phyloP scores from a whole-genome alignment of 805 yeast genomes.

The Hanseniaspora lindneri region DNA sequence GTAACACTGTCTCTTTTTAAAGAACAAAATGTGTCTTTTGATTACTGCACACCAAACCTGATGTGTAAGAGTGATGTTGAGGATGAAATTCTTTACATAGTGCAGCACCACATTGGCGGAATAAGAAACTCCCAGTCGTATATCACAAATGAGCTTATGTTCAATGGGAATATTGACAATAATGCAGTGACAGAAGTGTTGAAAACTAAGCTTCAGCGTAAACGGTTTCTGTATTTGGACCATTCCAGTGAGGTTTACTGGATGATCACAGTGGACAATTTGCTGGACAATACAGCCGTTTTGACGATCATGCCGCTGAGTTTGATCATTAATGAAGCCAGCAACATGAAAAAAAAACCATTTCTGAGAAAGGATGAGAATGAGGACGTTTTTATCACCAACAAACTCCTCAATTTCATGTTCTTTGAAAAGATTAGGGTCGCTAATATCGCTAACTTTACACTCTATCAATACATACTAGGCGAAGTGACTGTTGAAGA shows the following conservation, averaged over 20 bases:
- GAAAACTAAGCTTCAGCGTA: neutral
- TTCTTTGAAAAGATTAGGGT: slow-evolving; percentile 5
- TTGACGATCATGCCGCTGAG: slow-evolving; percentile 9
- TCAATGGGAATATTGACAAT: neutral
- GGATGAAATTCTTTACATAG: neutral
- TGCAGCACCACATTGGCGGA: slow-evolving; percentile 15
- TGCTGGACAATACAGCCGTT: slow-evolving; percentile 3
- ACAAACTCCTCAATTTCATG: slow-evolving; percentile 11
- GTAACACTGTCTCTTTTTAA: neutral
- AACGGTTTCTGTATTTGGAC: slow-evolving; percentile 11
- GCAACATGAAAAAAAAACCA: neutral
- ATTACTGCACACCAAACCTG: slow-evolving; percentile 7
- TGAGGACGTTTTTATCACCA: slow-evolving; percentile 4
- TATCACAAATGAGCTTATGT: slow-evolving; percentile 12
- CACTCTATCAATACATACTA: slow-evolving; percentile 6
- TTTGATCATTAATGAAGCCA: slow-evolving; percentile 6
- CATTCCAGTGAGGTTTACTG: slow-evolving; percentile 3
- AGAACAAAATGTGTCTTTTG: neutral
- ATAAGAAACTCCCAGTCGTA: slow-evolving; percentile 14
- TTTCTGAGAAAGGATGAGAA: neutral
- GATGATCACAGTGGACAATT: slow-evolving; percentile 8
- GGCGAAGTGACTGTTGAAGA: neutral
- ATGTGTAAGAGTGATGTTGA: neutral
- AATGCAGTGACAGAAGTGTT: neutral
- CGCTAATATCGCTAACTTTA: neutral